Evolutionary conservation across 1,284 basidiomycete genomes (phyloP).

Genomic region (Fomitopsis schrenkii): DNA sequence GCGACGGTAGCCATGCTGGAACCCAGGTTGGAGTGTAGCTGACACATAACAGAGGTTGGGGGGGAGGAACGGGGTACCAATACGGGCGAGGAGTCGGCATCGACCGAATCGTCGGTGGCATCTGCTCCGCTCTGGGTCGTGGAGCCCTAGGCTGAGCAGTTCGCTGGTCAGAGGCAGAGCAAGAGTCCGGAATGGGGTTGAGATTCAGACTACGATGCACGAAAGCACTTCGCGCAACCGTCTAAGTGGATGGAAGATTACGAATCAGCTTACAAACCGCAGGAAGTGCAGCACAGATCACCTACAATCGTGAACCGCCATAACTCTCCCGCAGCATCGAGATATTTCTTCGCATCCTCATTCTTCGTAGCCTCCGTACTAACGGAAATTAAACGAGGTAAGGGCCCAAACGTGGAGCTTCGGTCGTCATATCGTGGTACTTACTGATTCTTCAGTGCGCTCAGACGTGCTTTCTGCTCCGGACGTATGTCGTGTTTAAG

Average conservation of each 20-base stretch:
- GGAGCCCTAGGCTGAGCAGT: not conserved
- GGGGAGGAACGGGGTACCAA: not conserved
- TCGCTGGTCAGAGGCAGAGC: not conserved
- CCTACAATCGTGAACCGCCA: not conserved
- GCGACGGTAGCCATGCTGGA: not conserved
- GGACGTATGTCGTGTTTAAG: not conserved
- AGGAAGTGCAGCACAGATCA: not conserved
- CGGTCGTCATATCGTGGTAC: not conserved
- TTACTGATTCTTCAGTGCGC: not conserved
- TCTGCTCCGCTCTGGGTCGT: no score
- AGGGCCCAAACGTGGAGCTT: not conserved
- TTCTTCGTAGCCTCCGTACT: not conserved
- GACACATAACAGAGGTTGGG: not conserved
- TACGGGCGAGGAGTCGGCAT: not conserved
- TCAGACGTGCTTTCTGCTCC: not conserved
- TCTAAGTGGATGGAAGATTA: not conserved
- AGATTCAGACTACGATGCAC: not conserved
- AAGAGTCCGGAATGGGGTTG: not conserved
- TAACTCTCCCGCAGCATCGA: not conserved
- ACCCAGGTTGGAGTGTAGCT: not conserved
- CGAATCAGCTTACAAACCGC: not conserved
- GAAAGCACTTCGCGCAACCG: not conserved
- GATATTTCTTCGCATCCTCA: not conserved
- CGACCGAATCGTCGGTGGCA: not conserved
- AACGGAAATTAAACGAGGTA: not conserved